Evolutionary conservation across 139 green algal species (phyloP), one percentile per base, ranked within the genome.

Genomic region (Raphidocelis subcapitata): DNA sequence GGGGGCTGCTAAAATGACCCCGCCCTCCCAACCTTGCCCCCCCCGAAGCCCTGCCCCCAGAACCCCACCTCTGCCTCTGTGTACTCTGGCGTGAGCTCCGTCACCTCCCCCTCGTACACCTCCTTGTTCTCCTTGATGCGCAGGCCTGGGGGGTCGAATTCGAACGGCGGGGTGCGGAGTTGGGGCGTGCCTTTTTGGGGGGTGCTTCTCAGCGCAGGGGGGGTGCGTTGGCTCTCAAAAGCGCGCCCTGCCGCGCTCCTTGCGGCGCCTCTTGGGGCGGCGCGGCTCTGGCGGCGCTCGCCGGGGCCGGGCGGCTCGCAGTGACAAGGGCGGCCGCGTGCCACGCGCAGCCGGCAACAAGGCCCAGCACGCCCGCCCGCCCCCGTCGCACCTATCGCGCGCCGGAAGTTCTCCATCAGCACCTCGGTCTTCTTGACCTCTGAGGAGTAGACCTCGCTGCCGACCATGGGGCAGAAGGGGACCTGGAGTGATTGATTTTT

Each of bases 361-460:
- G 18, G 41, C 41, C 41, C 69, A 8, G 52, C n/a, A 10, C 21
- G 65, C 65, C 69, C 29, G 16, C 28, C 5, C 24, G 36, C 26
- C 21, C 47, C 51, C 0, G 23, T 0, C 85, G 52, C 69, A 97
- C 92, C 96, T 31, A 99, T 99, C 29, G 96, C 93, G 35, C 96
- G 65, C 12, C 96, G 76, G 79, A 99, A 98, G 87, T 99, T 94
- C 82, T 99, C 96, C 95, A 99, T 99, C 35, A 99, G 88, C 55
- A 99, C 94, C 62, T 97, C 96, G 26, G 96, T 99, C 89, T 99
- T 99, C 85, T 99, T 99, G 4, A 99, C 95, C 75, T 99, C 96
- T 0, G 80, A 87, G 3, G 88, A 97, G 87, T 99, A 99, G 44
- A 99, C 96, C 82, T 99, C 96, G 18, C 84, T 94, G 33, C 95